Base-by-base conservation (phyloP, 1,284 basidiomycete species). In the Trichosporon sp. region DNA sequence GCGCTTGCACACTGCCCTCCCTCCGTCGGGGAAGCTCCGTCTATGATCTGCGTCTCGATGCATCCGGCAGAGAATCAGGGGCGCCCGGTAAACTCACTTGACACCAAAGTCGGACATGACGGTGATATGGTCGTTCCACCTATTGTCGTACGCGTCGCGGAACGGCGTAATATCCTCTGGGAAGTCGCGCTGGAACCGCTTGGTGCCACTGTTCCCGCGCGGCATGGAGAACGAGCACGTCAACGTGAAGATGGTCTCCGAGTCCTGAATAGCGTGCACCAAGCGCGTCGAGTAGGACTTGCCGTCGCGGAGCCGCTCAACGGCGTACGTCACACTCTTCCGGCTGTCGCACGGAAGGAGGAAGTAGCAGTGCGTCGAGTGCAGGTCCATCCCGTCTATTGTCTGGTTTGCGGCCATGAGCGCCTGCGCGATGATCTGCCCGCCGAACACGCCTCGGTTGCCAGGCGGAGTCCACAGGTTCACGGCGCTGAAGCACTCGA, bases 361-460 rank as follows among this genome's bases (percentile, higher is more conserved):
- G 72, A 84, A 84, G 74, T 83, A 83, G 61, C 80, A 81, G 70
- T 78, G 91, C 65, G 80, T 74, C 71, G 80, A 78, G 77, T 84
- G 80, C 26, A 95, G 84, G 12, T 88, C 87, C 79, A 88, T 90
- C 16, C 88, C 84, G 66, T 89, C 86, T 1, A 95, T 90, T 64
- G 90, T 91, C 73, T 89, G 88, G 32, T 91, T 91, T 4, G 92
- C 92, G 11, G 92, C 89, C 12, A 91, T 88, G 35, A 94, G 85
- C 2, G 92, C 92, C 78, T 95, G 93, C 7, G 91, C 94, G 75
- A 96, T 94, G 70, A 95, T 93, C 76, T 87, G 85, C 4, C 94
- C 94, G 68, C 94, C 94, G 77, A 93, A 96, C 4, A 93, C 93
- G 26, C 93, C 92, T 72, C 92, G 87, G 21, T 88, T 87, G 16